Percentiles rank a stretch among this genome's conserved stretches.
Conservation (phyloP, 345 rosid genomes). For the Lepidium aucheri region DNA sequence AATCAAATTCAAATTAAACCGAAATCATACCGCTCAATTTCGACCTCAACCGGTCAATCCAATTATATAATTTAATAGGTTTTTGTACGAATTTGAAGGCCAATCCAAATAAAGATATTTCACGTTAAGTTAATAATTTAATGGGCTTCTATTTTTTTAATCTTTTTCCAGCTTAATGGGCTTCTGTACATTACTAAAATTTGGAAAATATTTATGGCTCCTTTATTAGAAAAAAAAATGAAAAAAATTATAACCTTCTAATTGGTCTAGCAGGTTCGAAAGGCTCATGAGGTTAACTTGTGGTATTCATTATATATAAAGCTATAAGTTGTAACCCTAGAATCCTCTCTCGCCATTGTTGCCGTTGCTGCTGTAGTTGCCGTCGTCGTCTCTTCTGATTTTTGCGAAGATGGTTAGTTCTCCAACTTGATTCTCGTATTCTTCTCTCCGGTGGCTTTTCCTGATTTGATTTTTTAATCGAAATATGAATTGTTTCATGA, state of each 20-base stretch:
- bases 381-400: conserved; percentile 13
- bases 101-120: no score
- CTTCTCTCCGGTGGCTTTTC: background rate
- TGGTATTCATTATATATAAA: background rate
- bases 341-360: background rate
- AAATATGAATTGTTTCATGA: background rate
- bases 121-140: no score
- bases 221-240: background rate
- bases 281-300: background rate
- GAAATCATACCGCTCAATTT: background rate
- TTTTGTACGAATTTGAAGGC: no score
- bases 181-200: background rate
- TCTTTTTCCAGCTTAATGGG: background rate
- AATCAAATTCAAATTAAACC: background rate
- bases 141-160: no score
- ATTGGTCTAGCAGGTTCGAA: background rate
- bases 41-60: no score
- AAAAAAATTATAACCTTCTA: background rate
- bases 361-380: conserved; percentile 3
- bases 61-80: no score
- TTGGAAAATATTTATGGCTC: background rate
- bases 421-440: background rate
- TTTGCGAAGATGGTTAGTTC: conserved; percentile 24
- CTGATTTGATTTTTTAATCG: background rate
- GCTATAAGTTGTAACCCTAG: conserved; percentile 8